Evolutionary conservation across 306 rosid species (phyloP), one percentile per base, ranked within the genome.

Genomic region (Potentilla sterilis): DNA sequence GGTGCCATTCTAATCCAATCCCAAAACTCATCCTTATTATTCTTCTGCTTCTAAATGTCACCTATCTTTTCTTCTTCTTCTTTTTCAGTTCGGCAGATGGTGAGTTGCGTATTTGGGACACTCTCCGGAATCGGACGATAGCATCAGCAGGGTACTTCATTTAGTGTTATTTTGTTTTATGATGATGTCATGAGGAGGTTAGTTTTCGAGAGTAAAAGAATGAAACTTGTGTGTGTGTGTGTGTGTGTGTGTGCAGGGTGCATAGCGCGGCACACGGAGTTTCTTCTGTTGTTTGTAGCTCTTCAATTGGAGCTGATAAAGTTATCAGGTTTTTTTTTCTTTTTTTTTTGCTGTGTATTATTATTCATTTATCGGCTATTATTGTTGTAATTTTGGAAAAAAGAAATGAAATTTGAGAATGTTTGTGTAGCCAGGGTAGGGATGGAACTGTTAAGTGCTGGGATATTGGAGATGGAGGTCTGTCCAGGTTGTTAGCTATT

Each of bases 401-500:
- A 37, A 5, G 41, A 59, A 52, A 77, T 85, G 70, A 37, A 62
- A 46, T 54, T 67, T 52, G 52, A 65, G 42, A 32, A 48, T 18
- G 67, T 42, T 13, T 70, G 28, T 87, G 80, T 79, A 95, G 99
- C 86, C 99, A 92, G 90, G 97, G 99, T 44, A 95, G 97, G 84
- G 99, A 95, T 85, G 99, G 97, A 76, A 90, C 97, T 34, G 87
- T 92, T 7, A 95, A 95, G 86, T 79, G 89, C 82, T 95, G 99
- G 99, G 92, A 92, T 73, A 80, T 92, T 46, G 84, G 74, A 79
- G 89, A 84, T 51, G 87, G 96, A 65, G 89, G 85, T 75, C 65
- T 95, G 72, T 89, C 97, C 67, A 87, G 98, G 98, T 95, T 78
- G 41, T 13, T 6, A n/a, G 51, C 40, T 40, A 49, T 78, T 79